These are phyloP conservation scores for Bipolaris zeicola DNA, from an alignment of 2,329 filamentous ascomycete species.

Conservation along the genomic window DNA sequence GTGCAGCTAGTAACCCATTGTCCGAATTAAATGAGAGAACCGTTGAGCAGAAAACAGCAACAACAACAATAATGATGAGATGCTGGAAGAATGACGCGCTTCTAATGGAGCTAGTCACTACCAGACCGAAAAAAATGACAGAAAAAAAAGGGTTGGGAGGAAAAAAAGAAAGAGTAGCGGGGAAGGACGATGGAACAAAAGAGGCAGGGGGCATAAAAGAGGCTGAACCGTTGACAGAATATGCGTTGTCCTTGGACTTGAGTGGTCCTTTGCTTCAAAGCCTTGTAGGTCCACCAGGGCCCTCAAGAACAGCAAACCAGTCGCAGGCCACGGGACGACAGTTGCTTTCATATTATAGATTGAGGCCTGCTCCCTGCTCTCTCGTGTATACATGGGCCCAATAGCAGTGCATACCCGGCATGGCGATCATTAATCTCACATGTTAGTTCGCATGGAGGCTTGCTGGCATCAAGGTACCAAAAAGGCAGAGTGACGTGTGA, in stretches of 20 bases:
- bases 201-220: slow-evolving; percentile 6
- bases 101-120: neutral
- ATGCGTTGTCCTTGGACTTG: slow-evolving; percentile 21
- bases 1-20: slow-evolving; percentile 35
- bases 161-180: slow-evolving; percentile 7
- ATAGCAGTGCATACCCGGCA: slow-evolving; percentile 24
- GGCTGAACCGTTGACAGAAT: slow-evolving; percentile 8
- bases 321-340: slow-evolving; percentile 27
- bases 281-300: slow-evolving; percentile 21
- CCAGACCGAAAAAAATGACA: slow-evolving; percentile 13
- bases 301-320: slow-evolving; percentile 30
- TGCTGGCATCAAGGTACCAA: slow-evolving; percentile 21
- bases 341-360: slow-evolving; percentile 27
- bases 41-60: slow-evolving; percentile 3
- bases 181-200: slow-evolving; percentile 10
- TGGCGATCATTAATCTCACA: slow-evolving; percentile 25
- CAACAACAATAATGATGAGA: neutral
- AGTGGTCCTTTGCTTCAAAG: slow-evolving; percentile 20
- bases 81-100: slow-evolving; percentile 9
- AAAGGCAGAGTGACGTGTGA: slow-evolving; percentile 13
- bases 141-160: slow-evolving; percentile 3
- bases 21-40: slow-evolving; percentile 8
- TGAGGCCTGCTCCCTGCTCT: slow-evolving; percentile 7
- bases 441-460: slow-evolving; percentile 25
- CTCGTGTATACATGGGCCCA: slow-evolving; percentile 19